These are phyloP conservation scores for Zasmidium cellare DNA, from an alignment of 2,329 filamentous ascomycete species.

Conservation along the genomic window DNA sequence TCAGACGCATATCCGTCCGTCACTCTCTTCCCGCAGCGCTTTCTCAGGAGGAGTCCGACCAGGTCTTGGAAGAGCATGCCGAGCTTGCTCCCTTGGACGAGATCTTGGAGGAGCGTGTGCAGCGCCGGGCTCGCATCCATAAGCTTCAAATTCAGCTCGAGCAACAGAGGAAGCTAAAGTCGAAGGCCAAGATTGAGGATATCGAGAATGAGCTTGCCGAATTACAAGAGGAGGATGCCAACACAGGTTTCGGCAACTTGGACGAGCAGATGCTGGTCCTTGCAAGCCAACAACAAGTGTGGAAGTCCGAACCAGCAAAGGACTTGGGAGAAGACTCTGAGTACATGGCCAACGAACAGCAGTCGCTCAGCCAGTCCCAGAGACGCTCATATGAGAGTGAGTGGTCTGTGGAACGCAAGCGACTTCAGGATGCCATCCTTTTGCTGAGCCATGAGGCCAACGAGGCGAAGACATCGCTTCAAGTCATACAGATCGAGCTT, in stretches of 20 bases:
- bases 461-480: slow-evolving; percentile 41
- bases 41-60: slow-evolving; percentile 22
- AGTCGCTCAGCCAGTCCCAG: slow-evolving; percentile 17
- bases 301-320: slow-evolving; percentile 25
- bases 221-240: slow-evolving; percentile 34
- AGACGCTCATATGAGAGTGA: slow-evolving; percentile 12
- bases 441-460: slow-evolving; percentile 39
- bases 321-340: background rate
- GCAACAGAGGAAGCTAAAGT: background rate
- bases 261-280: slow-evolving; percentile 36
- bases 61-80: slow-evolving; percentile 26
- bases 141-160: slow-evolving; percentile 12
- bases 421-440: slow-evolving; percentile 43
- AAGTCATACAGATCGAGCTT: slow-evolving; percentile 46
- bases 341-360: background rate
- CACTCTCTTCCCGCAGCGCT: slow-evolving; percentile 33
- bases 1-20: slow-evolving; percentile 28
- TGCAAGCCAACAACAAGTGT: slow-evolving; percentile 27
- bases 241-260: slow-evolving; percentile 27
- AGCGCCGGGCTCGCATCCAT: slow-evolving; percentile 30
- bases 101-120: slow-evolving; percentile 34
- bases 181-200: slow-evolving; percentile 22
- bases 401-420: slow-evolving; percentile 25
- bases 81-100: slow-evolving; percentile 32
- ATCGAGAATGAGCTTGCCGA: slow-evolving; percentile 13